These are phyloP conservation scores for Globisporangium recalcitrans DNA, from an alignment of 352 stramenopile genomes.

Conservation along the genomic window DNA sequence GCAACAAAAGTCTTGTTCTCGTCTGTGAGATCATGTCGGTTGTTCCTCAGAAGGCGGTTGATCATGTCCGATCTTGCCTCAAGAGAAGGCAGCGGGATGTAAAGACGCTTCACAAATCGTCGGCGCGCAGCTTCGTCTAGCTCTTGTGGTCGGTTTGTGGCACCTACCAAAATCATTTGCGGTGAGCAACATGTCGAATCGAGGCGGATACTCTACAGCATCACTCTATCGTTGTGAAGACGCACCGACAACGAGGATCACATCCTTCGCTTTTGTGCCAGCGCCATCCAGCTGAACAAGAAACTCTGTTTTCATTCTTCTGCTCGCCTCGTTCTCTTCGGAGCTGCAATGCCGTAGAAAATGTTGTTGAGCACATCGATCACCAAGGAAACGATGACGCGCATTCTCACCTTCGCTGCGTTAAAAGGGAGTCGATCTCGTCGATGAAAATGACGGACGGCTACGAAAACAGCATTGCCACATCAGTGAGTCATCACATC, in stretches of 20 bases:
- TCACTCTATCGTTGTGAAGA: background rate
- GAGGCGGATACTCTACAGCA: background rate
- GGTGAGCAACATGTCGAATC: background rate
- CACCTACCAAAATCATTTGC: conserved; percentile 39
- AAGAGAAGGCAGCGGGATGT: conserved; percentile 94
- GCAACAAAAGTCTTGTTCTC: conserved; percentile 90
- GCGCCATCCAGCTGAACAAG: conserved; percentile 96
- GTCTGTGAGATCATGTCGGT: conserved; percentile 85
- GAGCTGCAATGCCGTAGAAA: conserved; percentile 33
- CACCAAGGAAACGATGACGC: background rate
- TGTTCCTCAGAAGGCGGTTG: conserved; percentile 89
- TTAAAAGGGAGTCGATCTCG: conserved; percentile 99
- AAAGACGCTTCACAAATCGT: conserved; percentile 97
- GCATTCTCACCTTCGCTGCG: conserved; percentile 78
- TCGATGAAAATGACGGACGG: conserved; percentile 99
- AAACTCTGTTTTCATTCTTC: conserved; percentile 98
- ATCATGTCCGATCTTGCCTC: conserved; percentile 87
- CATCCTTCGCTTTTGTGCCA: conserved; percentile 87
- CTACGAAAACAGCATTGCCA: conserved; percentile 25
- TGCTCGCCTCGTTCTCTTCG: conserved; percentile 96
- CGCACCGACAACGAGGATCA: conserved; percentile 86
- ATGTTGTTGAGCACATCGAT: background rate
- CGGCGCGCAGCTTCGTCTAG: conserved; percentile 96
- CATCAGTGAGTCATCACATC: background rate
- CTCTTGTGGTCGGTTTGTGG: conserved; percentile 97